Base-by-base conservation (phyloP, 2,329 filamentous ascomycete genomes). In the Pseudofabraea citricarpa region DNA sequence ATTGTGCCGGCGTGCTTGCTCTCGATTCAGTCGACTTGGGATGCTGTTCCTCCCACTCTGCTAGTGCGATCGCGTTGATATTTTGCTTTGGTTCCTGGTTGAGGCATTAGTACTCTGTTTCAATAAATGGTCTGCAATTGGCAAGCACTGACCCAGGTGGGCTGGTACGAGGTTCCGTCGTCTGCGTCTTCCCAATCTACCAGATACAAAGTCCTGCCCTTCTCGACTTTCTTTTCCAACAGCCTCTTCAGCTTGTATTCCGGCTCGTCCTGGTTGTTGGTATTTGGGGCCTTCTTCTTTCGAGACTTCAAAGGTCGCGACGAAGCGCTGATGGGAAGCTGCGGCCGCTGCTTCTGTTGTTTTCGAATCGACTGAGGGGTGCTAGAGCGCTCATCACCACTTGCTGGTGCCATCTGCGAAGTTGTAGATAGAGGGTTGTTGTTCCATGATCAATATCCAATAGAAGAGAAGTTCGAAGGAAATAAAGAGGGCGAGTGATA, bases 1-100 rank as follows among this genome's bases (percentile, higher is more conserved):
- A 13, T 21, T n/a, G n/a, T n/a, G n/a, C n/a, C n/a, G n/a, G n/a
- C n/a, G n/a, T n/a, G n/a, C n/a, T n/a, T n/a, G n/a, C n/a, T n/a
- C n/a, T n/a, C n/a, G n/a, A n/a, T n/a, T n/a, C n/a, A n/a, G n/a
- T n/a, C n/a, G n/a, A n/a, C n/a, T n/a, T n/a, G n/a, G n/a, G n/a
- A n/a, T n/a, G n/a, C n/a, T n/a, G n/a, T n/a, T n/a, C n/a, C 21
- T 37, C 35, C 35, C 35, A 37, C 10, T 37, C 35, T 21, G 21
- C 18, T 6, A 37, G 15, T 5, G 35, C 35, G 9, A n/a, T 21
- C 10, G 10, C 13, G 10, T 20, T 37, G 10, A 37, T 22, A n/a
- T 37, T 37, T n/a, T 8, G 19, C 15, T 23, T 37, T 12, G 35
- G 35, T 15, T 37, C 35, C 35, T 37, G 20, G 4, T n/a, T n/a